phyloP scores from a whole-genome alignment of 2,329 filamentous ascomycete genomes.

The Magnaporthiopsis incrustans region DNA sequence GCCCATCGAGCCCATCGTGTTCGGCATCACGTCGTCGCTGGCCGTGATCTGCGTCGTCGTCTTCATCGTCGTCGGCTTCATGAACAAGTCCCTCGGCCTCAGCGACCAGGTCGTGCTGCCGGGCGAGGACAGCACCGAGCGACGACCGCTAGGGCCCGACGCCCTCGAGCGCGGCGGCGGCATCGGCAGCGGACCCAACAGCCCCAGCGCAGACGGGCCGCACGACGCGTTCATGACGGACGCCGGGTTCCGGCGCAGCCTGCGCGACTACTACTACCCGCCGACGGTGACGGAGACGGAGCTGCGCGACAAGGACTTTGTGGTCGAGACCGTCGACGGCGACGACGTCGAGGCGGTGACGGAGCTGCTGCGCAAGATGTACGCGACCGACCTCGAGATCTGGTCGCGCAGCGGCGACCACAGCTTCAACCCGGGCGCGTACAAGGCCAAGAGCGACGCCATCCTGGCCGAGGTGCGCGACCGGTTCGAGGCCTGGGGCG shows the following conservation, averaged over 20 bases:
- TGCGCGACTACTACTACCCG: neutral
- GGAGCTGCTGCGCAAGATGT: neutral
- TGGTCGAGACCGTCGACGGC: neutral
- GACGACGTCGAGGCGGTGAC: neutral
- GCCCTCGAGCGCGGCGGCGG: neutral
- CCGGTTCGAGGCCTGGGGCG: neutral
- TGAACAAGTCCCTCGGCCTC: neutral
- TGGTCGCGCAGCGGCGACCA: neutral
- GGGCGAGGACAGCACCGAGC: neutral
- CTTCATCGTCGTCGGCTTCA: neutral
- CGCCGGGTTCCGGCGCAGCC: neutral
- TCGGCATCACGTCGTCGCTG: neutral
- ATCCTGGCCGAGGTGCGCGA: conserved; percentile 1
- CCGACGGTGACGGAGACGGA: neutral
- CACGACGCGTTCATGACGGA: neutral
- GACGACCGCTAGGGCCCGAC: neutral
- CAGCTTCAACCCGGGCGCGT: neutral
- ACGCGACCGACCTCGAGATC: neutral
- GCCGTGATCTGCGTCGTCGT: neutral
- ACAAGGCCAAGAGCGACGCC: neutral
- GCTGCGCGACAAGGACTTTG: neutral
- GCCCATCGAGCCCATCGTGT: neutral
- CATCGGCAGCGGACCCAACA: neutral
- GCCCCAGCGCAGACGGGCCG: neutral
- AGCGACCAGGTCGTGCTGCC: neutral